phyloP scores from a whole-genome alignment of 75 land plant genomes.

The Larix kaempferi region DNA sequence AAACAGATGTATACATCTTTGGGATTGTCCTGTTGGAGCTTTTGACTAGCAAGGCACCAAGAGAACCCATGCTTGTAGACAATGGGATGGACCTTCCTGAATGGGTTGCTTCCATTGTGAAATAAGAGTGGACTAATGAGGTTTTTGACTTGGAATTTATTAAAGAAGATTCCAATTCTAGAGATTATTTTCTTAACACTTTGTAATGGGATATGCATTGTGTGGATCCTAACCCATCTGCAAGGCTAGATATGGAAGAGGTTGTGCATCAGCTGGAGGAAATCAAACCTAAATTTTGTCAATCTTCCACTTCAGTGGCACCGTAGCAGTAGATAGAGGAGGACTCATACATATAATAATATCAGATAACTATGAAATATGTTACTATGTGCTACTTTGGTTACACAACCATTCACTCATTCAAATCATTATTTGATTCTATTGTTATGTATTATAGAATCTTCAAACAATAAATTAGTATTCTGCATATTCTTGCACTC shows the following conservation, averaged over 20 bases:
- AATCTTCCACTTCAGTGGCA: no score
- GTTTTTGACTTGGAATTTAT: conserved; percentile 91
- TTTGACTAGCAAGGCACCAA: conserved; percentile 88
- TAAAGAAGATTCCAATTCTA: conserved; percentile 46
- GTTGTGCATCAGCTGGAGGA: conserved; percentile 77
- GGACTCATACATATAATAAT: no score
- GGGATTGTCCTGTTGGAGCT: conserved; percentile 88
- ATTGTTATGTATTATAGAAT: no score
- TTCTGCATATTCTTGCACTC: no score
- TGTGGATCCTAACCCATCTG: conserved; percentile 65
- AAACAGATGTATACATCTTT: conserved; percentile 87
- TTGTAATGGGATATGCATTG: conserved; percentile 85
- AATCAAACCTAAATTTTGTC: conserved; percentile 46
- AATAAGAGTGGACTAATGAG: conserved; percentile 96
- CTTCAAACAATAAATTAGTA: no score
- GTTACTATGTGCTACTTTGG: no score
- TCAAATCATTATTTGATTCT: no score
- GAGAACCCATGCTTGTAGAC: conserved; percentile 48
- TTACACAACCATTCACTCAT: no score
- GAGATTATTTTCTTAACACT: conserved; percentile 85
- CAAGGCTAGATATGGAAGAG: conserved; percentile 74
- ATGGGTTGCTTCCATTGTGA: conserved; percentile 90
- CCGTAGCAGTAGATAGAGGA: no score
- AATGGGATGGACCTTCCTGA: conserved; percentile 84
- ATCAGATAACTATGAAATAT: no score